Evolutionary conservation across 345 rosid species (phyloP).

Genomic region (Salix exigua): DNA sequence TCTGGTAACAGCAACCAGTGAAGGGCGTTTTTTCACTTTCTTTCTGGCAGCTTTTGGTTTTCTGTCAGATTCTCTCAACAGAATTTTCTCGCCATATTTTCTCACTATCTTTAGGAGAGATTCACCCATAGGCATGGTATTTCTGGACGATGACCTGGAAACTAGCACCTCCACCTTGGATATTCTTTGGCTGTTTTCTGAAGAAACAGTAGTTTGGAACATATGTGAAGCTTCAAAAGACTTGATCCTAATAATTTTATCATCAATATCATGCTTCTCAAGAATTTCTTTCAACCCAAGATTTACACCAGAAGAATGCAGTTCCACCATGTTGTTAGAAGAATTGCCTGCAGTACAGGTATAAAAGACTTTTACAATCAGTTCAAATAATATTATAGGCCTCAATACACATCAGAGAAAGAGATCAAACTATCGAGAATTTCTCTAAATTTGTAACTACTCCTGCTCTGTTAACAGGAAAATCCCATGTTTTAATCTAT

Average conservation of each 20-base stretch:
- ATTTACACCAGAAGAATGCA: slow-evolving; percentile 26
- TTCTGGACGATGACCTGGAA: slow-evolving; percentile 32
- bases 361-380: slow-evolving; percentile 2
- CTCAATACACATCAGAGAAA: not conserved
- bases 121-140: slow-evolving; percentile 68
- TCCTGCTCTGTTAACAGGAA: not conserved
- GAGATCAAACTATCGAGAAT: not conserved
- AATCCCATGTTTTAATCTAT: not conserved
- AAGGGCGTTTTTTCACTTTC: slow-evolving; percentile 50
- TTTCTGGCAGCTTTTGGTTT: slow-evolving; percentile 53
- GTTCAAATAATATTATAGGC: not conserved
- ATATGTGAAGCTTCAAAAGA: slow-evolving; percentile 58
- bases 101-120: slow-evolving; percentile 52
- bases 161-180: slow-evolving; percentile 29
- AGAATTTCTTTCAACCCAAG: slow-evolving; percentile 69
- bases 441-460: not conserved
- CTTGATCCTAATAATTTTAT: slow-evolving; percentile 31
- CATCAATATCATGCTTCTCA: slow-evolving; percentile 27
- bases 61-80: slow-evolving; percentile 67
- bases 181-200: slow-evolving; percentile 39
- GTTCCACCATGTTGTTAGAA: slow-evolving; percentile 5
- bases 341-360: slow-evolving; percentile 28
- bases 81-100: slow-evolving; percentile 62
- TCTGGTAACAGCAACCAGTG: slow-evolving; percentile 25
- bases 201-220: slow-evolving; percentile 45